Percentiles rank a stretch among this genome's conserved stretches.
These are phyloP conservation scores for Agapanthus africanus DNA, from an alignment of 106 monocot genomes.

Conservation along the genomic window DNA sequence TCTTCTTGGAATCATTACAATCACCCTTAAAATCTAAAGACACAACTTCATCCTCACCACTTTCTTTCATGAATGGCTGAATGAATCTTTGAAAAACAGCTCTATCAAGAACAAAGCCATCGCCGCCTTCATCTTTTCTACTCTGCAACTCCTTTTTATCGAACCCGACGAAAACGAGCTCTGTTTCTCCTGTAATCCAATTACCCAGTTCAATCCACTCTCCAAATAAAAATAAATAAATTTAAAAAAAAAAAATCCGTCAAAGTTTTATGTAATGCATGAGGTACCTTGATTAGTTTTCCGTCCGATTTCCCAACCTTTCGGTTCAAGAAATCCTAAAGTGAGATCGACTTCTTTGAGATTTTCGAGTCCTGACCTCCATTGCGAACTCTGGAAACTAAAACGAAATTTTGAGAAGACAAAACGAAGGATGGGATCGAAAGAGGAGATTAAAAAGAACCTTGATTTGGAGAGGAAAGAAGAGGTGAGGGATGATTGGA, in stretches of 20 bases:
- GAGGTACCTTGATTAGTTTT: slow-evolving; percentile 29
- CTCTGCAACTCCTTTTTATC: slow-evolving; percentile 5
- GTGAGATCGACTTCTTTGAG: slow-evolving; percentile 37
- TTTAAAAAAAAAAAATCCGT: too few species aligned
- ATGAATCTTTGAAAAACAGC: slow-evolving; percentile 41
- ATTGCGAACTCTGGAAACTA: slow-evolving; percentile 12
- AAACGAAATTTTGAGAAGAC: neutral
- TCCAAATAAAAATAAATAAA: neutral
- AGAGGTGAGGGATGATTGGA: slow-evolving; percentile 40
- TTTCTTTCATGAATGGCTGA: slow-evolving; percentile 2
- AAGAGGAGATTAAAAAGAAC: slow-evolving; percentile 13
- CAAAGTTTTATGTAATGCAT: too few species aligned
- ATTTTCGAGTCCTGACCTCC: slow-evolving; percentile 12
- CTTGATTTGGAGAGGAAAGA: slow-evolving; percentile 31
- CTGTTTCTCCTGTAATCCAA: slow-evolving; percentile 41
- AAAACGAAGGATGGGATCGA: neutral
- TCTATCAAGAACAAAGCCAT: slow-evolving; percentile 14
- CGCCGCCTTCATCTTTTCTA: slow-evolving; percentile 9
- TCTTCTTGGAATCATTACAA: slow-evolving; percentile 26
- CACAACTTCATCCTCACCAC: neutral
- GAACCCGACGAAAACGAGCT: slow-evolving; percentile 39
- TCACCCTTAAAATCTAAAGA: neutral
- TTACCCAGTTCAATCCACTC: neutral
- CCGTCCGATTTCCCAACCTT: slow-evolving; percentile 32
- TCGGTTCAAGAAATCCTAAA: slow-evolving; percentile 43